Percentiles rank a stretch among this genome's conserved stretches.
Conservation (phyloP, 257 asterid genomes). For the Solanum chilense region DNA sequence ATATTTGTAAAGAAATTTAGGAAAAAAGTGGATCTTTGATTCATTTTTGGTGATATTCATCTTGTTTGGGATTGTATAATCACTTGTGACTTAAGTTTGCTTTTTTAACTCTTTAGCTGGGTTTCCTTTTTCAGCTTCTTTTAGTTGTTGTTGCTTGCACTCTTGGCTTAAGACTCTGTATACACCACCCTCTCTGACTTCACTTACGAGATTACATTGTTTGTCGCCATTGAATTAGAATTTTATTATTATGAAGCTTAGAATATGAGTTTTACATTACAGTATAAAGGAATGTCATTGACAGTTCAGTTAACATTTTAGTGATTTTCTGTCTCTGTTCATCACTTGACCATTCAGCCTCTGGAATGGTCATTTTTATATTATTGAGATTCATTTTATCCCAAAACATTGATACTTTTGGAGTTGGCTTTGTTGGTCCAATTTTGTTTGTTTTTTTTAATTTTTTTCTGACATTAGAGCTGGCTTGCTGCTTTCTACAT, state of each 20-base stretch:
- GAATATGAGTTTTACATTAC: not conserved
- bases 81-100: not conserved
- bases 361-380: not conserved
- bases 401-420: not conserved
- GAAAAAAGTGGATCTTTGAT: not conserved
- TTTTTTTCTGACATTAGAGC: not conserved
- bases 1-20: conserved; percentile 8
- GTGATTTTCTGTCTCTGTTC: not conserved
- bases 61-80: conserved; percentile 8
- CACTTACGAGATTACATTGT: not conserved
- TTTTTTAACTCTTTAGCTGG: not conserved
- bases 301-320: not conserved
- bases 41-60: conserved; percentile 5
- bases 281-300: not conserved
- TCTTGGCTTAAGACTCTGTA: not conserved
- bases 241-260: not conserved
- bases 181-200: accelerated
- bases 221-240: not conserved
- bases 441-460: not conserved
- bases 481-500: not conserved
- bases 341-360: not conserved
- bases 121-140: not conserved
- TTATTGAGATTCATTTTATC: not conserved
- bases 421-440: not conserved
- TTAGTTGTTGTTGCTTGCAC: not conserved